These are phyloP conservation scores for Tulasnella sp. DNA, from an alignment of 768 basidiomycete species.

Conservation along the genomic window DNA sequence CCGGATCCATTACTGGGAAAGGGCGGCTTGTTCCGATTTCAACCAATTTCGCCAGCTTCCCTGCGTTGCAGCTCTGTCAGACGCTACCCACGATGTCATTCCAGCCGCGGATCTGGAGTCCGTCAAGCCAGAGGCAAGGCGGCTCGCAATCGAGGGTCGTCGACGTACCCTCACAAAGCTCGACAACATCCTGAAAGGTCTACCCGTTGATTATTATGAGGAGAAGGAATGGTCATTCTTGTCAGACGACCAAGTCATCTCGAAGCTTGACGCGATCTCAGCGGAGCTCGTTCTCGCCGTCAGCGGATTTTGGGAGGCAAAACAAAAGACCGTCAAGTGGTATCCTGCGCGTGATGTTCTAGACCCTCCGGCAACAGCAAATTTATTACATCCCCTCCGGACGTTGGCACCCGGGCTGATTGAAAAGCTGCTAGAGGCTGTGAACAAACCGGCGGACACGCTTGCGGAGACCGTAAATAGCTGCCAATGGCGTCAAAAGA, in stretches of 20 bases:
- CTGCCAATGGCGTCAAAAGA: background rate
- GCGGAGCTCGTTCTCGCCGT: background rate
- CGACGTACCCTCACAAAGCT: background rate
- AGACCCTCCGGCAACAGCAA: too few species aligned
- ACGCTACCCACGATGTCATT: background rate
- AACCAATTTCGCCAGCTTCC: background rate
- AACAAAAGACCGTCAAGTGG: background rate
- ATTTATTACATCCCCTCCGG: background rate
- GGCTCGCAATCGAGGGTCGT: background rate
- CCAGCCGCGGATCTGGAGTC: background rate
- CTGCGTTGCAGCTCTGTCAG: background rate
- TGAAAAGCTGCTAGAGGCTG: background rate
- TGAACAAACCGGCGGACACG: background rate
- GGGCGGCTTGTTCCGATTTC: background rate
- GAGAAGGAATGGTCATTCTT: background rate
- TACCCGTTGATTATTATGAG: background rate
- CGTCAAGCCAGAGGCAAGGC: background rate
- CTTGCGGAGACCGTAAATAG: background rate
- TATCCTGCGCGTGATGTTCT: background rate
- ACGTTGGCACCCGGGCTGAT: background rate
- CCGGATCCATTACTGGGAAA: background rate
- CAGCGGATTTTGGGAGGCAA: background rate
- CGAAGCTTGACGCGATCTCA: background rate
- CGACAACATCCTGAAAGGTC: background rate
- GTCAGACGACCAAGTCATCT: background rate